Percentiles rank a stretch among this genome's conserved stretches.
These are phyloP conservation scores for Trichophyton simii DNA, from an alignment of 2,329 filamentous ascomycete species.

Conservation along the genomic window DNA sequence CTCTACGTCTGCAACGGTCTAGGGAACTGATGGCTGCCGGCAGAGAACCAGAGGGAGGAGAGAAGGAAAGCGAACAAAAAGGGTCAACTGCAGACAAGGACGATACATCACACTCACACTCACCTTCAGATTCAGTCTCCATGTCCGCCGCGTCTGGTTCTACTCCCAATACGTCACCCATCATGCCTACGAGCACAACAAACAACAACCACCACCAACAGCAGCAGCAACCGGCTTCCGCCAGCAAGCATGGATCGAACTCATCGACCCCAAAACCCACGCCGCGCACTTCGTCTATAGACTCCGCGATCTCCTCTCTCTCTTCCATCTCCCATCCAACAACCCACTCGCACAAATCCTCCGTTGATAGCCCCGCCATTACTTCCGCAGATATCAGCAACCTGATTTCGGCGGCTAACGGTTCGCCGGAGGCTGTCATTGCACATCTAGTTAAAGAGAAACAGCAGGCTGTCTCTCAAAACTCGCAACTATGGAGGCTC, in stretches of 20 bases:
- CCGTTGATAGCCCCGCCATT: constrained; percentile 43
- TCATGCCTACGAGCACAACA: neutral
- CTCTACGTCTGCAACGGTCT: neutral
- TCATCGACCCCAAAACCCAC: constrained; percentile 19
- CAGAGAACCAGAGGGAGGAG: neutral
- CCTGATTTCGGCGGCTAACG: constrained; percentile 63
- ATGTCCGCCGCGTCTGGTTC: neutral
- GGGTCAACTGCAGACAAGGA: neutral
- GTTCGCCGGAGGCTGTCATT: constrained; percentile 79
- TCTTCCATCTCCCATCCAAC: constrained; percentile 36
- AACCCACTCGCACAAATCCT: constrained; percentile 47
- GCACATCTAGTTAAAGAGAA: constrained; percentile 85
- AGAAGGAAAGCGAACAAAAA: neutral
- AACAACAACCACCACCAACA: neutral
- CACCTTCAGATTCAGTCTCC: neutral
- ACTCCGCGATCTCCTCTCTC: constrained; percentile 76
- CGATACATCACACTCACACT: constrained; percentile 1
- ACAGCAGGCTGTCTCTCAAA: constrained; percentile 74
- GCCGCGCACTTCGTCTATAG: constrained; percentile 75
- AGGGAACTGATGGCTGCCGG: neutral
- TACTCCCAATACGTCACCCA: constrained; percentile 1
- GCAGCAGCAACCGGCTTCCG: neutral
- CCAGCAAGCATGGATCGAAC: neutral
- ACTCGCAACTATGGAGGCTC: constrained; percentile 83
- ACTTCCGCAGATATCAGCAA: constrained; percentile 62